Base-by-base conservation (phyloP, 2,329 filamentous ascomycete genomes). In the Ophiostoma himal-ulmi region DNA sequence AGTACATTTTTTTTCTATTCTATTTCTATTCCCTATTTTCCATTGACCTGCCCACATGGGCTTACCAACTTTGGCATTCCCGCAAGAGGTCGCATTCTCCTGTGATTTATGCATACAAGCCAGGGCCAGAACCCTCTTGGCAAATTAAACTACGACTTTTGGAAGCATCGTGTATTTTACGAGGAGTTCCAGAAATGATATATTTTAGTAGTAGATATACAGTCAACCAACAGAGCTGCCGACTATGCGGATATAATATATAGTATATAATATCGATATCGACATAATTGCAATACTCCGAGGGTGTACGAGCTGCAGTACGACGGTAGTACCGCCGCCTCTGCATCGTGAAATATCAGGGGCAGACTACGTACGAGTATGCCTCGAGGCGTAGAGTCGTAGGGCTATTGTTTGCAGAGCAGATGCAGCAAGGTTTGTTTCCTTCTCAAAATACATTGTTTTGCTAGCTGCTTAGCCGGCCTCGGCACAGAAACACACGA, bases 261-360 rank as follows among this genome's bases (percentile, higher is more conserved):
- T 26, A 54, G 26, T 6, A 22, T 14, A 14, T 30, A 39, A 13
- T 13, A 8, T 39, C 6, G 37, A 39, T 39, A 48, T 20, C 44
- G 20, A 48, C 17, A 20, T 20, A 6, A 7, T 48, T 2, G 39
- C 39, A 44, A 44, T 44, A 44, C 10, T 10, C 39, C 11, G 14
- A 17, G 39, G 14, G 44, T 5, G 22, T 26, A 22, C 14, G 52
- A 11, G 52, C 52, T 57, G 52, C 37, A 48, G 44, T 48, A 20
- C 44, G 52, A 57, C 52, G 14, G 52, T 22, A 22, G n/a, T 26
- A 57, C 22, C 52, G 11, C 22, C 52, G n/a, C 17, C 22, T 26
- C 52, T 57, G n/a, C 52, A 57, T 57, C 52, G 52, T 57, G 52
- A 57, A 22, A 57, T 57, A 57, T 26, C 52, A 57, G 52, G 52